These are phyloP conservation scores for Oenanthe sinensis DNA, from an alignment of 129 eudicot species.

Conservation along the genomic window DNA sequence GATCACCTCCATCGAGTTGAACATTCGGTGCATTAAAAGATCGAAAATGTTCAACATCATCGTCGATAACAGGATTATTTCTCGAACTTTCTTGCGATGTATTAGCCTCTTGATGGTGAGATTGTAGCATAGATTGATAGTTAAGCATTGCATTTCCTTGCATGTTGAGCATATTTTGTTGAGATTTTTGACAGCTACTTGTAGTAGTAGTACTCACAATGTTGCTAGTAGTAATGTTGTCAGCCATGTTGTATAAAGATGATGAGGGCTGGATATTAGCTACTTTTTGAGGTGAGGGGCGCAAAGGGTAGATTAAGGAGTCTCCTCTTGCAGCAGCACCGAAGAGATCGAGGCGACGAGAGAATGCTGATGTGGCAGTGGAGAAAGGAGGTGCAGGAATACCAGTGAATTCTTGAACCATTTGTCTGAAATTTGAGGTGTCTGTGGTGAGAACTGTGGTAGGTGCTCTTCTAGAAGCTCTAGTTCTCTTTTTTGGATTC, in stretches of 20 bases:
- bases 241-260: background rate
- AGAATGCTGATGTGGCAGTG: constrained; percentile 27
- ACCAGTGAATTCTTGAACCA: constrained; percentile 96
- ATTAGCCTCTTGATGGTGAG: constrained; percentile 12
- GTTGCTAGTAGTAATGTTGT: background rate
- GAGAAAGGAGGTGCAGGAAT: constrained; percentile 72
- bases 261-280: constrained; percentile 12
- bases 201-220: background rate
- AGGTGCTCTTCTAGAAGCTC: constrained; percentile 92
- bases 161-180: constrained; percentile 27
- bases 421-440: constrained; percentile 70
- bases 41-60: constrained; percentile 10
- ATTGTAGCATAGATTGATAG: constrained; percentile 35
- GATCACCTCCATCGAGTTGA: background rate
- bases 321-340: constrained; percentile 9
- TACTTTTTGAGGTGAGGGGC: constrained; percentile 48
- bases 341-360: constrained; percentile 62
- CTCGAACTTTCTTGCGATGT: background rate
- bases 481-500: constrained; percentile 65
- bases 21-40: background rate
- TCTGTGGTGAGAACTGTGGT: constrained; percentile 85
- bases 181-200: constrained; percentile 13
- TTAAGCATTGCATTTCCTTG: constrained; percentile 35
- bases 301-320: constrained; percentile 37
- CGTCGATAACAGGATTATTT: background rate